Base-by-base conservation (phyloP, 352 stramenopile genomes). In the Blastocystis sp. region DNA sequence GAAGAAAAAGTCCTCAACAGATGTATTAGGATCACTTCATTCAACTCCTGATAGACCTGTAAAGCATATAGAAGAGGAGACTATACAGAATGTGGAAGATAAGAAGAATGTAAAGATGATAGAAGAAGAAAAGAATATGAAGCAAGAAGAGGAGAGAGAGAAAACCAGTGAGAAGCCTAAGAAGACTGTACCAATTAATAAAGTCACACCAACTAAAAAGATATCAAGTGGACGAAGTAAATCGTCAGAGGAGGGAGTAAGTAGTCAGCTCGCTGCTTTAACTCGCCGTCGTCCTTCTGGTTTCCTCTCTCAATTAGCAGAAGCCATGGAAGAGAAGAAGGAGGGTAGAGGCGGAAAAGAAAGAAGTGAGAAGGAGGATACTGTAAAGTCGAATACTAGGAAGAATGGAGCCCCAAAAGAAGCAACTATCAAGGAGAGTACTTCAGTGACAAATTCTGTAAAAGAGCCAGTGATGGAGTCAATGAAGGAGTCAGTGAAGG, bases 41-140 rank as follows among this genome's bases (percentile, higher is more conserved):
- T 42, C 70, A 6, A 81, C 70, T 33, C 70, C 70, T 30, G 0
- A 44, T 0, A 40, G 13, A 35, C 30, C 22, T 17, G 33, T 19
- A 33, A 60, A 56, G 70, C 9, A 40, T 0, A 35, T 13, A 24
- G 42, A 33, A 37, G 70, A 64, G 11, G 11, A 62, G 30, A 51
- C 0, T 48, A 22, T 6, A 15, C 30, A 60, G 22, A 22, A 60
- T 44, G 30, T 64, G 51, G 42, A 24, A 60, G 33, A 79, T 27
- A 37, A 79, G 40, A 27, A 22, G 19, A 5, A 19, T 15, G 7
- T 27, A 60, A 77, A 48, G 64, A 51, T 19, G 19, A 24, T 51
- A n/a, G 19, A 24, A 60, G 42, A 62, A 19, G 24, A 62, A 60
- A 60, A 80, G 69, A 59, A 44, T n/a, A 81, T 19, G 44, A 79